Percentiles rank a stretch among this genome's conserved stretches.
These are phyloP conservation scores for Lophiostoma macrostomum DNA, from an alignment of 495 filamentous ascomycete genomes.

Conservation along the genomic window DNA sequence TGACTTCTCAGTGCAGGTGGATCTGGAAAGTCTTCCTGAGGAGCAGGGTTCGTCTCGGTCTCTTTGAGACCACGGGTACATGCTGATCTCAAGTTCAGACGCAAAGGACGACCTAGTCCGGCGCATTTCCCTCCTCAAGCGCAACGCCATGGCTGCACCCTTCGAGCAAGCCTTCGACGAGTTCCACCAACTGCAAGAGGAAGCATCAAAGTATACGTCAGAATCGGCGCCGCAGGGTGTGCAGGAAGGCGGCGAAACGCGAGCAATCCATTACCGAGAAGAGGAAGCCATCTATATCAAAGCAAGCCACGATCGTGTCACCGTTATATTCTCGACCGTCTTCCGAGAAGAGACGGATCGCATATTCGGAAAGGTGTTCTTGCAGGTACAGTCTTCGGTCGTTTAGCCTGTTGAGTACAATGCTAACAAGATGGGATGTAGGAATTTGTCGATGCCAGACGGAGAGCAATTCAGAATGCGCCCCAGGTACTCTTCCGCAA, in stretches of 20 bases:
- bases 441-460: constrained; percentile 94
- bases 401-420: not conserved
- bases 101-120: constrained; percentile 78
- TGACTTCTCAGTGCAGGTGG: constrained; percentile 87
- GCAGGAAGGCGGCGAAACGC: constrained; percentile 83
- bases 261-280: constrained; percentile 95
- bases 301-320: constrained; percentile 92
- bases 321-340: constrained; percentile 97
- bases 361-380: constrained; percentile 94
- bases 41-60: constrained; percentile 57
- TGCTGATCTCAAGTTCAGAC: constrained; percentile 47
- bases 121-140: constrained; percentile 84
- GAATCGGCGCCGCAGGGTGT: constrained; percentile 90
- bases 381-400: constrained; percentile 49
- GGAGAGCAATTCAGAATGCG: constrained; percentile 94
- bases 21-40: constrained; percentile 80
- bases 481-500: constrained; percentile 97
- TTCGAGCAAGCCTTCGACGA: constrained; percentile 96
- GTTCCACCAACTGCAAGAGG: constrained; percentile 77
- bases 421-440: constrained; percentile 38
- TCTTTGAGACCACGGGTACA: not conserved
- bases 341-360: constrained; percentile 97
- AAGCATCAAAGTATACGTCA: constrained; percentile 82
- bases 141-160: constrained; percentile 96
- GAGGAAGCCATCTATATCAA: constrained; percentile 99